These are phyloP conservation scores for Yamadazyma kitorensis DNA, from an alignment of 805 yeast genomes.

Conservation along the genomic window DNA sequence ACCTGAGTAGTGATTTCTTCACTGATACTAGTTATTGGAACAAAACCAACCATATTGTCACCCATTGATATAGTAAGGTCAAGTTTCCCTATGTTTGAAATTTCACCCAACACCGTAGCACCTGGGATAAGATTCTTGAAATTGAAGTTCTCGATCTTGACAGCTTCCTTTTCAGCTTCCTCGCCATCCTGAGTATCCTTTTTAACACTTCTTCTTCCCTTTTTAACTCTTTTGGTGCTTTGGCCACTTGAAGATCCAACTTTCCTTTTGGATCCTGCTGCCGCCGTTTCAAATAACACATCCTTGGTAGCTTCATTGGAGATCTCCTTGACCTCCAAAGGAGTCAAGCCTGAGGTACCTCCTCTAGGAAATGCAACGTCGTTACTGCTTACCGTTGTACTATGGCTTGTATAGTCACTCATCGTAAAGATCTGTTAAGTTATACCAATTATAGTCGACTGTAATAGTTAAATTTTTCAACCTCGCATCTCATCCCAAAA, in stretches of 20 bases:
- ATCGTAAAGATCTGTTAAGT: too few relatives aligned
- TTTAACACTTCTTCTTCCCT: slow-evolving; percentile 16
- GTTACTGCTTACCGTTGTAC: slow-evolving; percentile 34
- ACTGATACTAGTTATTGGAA: slow-evolving; percentile 72
- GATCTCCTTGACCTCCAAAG: slow-evolving; percentile 88
- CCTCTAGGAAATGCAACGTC: slow-evolving; percentile 91
- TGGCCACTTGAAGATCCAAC: slow-evolving; percentile 24
- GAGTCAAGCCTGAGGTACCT: slow-evolving; percentile 81
- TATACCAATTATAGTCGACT: too few relatives aligned
- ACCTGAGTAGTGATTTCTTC: slow-evolving; percentile 55
- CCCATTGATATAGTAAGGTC: slow-evolving; percentile 74
- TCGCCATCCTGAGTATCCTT: slow-evolving; percentile 16
- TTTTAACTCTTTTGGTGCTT: slow-evolving; percentile 23
- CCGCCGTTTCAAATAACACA: slow-evolving; percentile 64
- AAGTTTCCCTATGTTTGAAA: slow-evolving; percentile 54
- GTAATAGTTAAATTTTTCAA: too few relatives aligned
- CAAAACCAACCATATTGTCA: slow-evolving; percentile 75
- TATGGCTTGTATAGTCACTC: too few relatives aligned
- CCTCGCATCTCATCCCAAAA: too few relatives aligned
- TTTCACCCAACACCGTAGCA: slow-evolving; percentile 72
- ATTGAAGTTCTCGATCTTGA: slow-evolving; percentile 59
- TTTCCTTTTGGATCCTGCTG: slow-evolving; percentile 31
- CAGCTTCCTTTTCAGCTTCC: slow-evolving; percentile 29
- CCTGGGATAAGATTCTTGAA: slow-evolving; percentile 70
- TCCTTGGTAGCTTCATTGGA: slow-evolving; percentile 90